Evolutionary conservation across 2,329 filamentous ascomycete genomes (phyloP), one percentile per base, ranked within the genome.

Genomic region (Penicillium sp.): DNA sequence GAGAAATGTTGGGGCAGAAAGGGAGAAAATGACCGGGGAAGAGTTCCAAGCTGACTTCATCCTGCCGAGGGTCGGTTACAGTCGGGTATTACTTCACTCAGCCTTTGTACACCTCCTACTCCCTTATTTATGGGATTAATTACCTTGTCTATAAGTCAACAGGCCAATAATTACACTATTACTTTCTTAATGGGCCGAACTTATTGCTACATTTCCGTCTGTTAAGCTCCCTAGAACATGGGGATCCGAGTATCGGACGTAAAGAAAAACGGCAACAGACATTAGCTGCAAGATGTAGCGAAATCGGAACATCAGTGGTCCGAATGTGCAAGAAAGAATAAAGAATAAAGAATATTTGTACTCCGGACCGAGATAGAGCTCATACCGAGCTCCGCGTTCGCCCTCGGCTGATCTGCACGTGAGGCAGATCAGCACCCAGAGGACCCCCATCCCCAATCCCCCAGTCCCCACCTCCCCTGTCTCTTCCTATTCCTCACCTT

Each of bases 51-150:
- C 58, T 66, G 62, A 66, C 60, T 64, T 63, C 62, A 65, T 61
- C 44, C 49, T 65, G 57, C 64, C 65, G 63, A 67, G 64, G 66
- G 49, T 66, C 64, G 66, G 64, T 66, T 65, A 67, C 57, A 61
- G 61, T 65, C 65, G 65, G 65, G 42, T 55, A 57, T 53, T 17
- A 35, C 39, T 25, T 35, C 39, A 19, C n/a, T 35, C 8, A 7
- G 9, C 19, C 19, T 17, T 17, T 23, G 29, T 10, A 21, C n/a
- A 27, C 13, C 50, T 27, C 3, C 23, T 29, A 8, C 2, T 12
- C 10, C 29, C 15, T 19, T 39, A 12, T 27, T 27, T n/a, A 29
- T 19, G 8, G 12, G 8, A 41, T 41, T 4, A 27, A 17, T 27
- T 27, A 39, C 7, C 35, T 38, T 15, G 6, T 33, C 13, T 29